Evolutionary conservation across 495 filamentous ascomycete species (phyloP).

Genomic region (Penicillium goetzii): DNA sequence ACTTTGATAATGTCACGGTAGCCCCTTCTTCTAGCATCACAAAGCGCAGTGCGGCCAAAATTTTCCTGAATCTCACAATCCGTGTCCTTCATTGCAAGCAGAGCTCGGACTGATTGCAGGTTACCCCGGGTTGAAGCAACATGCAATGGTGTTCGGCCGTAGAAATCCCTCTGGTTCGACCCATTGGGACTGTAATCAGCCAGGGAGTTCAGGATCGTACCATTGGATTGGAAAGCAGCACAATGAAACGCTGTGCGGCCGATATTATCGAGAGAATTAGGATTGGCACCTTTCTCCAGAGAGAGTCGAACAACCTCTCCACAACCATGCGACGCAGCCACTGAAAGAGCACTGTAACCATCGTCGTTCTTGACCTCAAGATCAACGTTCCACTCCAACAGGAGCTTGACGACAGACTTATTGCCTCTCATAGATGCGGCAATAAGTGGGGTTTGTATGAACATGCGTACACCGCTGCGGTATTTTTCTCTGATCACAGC

Average conservation of each 20-base stretch:
- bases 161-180: not conserved
- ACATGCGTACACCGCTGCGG: not conserved
- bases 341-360: not conserved
- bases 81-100: not conserved
- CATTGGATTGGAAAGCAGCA: not conserved
- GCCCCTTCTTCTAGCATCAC: not conserved
- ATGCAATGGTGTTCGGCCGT: not conserved
- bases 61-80: not conserved
- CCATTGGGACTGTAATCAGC: not conserved
- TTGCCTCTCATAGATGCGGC: not conserved
- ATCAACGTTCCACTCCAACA: not conserved
- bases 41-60: not conserved
- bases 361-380: not conserved
- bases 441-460: not conserved
- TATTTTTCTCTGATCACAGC: not conserved
- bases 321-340: not conserved
- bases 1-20: not conserved
- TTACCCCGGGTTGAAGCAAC: not conserved
- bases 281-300: not conserved
- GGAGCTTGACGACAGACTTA: not conserved
- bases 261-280: not conserved
- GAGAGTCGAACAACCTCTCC: not conserved
- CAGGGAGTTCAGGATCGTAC: not conserved
- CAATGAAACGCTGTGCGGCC: not conserved
- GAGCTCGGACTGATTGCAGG: not conserved